Base-by-base conservation (phyloP, 257 asterid genomes). In the Perilla frutescens region DNA sequence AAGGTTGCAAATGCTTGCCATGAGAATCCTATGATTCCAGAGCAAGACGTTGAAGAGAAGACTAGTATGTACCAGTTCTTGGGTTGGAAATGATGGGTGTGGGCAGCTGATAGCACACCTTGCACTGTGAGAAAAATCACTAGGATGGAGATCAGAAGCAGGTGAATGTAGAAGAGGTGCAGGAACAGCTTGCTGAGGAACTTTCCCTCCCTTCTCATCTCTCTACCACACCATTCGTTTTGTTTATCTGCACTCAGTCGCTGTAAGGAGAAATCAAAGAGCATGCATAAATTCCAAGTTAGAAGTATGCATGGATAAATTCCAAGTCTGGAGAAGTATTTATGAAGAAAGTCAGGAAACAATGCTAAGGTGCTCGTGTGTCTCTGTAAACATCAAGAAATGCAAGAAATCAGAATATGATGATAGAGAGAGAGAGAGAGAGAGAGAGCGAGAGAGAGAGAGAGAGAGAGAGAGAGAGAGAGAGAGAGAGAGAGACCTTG, bases 1-100 rank as follows among this genome's bases (percentile, higher is more conserved):
- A 32, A 45, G 68, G 61, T 48, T 45, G 82, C 31, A 12, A 80
- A 64, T 39, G 81, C 80, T 62, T 87, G 96, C 85, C 85, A 85
- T 26, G 79, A 10, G 57, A 83, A 77, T 31, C 84, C 87, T 15
- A 77, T 8, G 67, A 84, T 72, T 63, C 85, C 90, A 2, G 87
- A 84, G 7, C 79, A 80, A 31, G 77, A 80, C 15, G 86, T 80
- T 43, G 92, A 85, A 47, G 87, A 83, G 70, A 81, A 80, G 58
- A 76, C 66, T 1, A 81, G 77, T 1, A 62, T 43, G 79, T 76
- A 86, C 91, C 94, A 81, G 65, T 77, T 68, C 73, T 72, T 72
- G 7, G 70, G 83, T 11, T 73, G 76, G 82, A 81, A 85, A 41
- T 69, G 68, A 4, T 74, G 62, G 44, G 39, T 44, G 29, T 56